phyloP scores from a whole-genome alignment of 2,329 filamentous ascomycete genomes.

The Dothidotthia symphoricarpi region DNA sequence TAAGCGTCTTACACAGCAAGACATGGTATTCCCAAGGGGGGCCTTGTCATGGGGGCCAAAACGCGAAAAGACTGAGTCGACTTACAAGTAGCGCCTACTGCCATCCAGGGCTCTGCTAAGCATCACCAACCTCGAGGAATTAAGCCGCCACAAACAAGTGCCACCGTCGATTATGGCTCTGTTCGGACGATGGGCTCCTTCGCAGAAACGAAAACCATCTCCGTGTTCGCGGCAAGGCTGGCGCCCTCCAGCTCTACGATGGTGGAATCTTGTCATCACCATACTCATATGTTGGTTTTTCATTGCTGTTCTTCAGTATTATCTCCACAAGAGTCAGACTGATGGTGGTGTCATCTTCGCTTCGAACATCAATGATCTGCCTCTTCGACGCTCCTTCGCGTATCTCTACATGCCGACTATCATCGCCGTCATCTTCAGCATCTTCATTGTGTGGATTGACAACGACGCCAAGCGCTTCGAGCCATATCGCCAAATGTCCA shows the following conservation, averaged over 20 bases:
- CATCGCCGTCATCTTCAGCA: slow-evolving; percentile 54
- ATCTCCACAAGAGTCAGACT: slow-evolving; percentile 42
- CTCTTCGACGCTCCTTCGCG: slow-evolving; percentile 45
- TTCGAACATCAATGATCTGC: slow-evolving; percentile 37
- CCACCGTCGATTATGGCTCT: too few relatives aligned
- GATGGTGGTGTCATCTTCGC: slow-evolving; percentile 47
- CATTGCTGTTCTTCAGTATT: slow-evolving; percentile 46
- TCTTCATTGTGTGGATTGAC: slow-evolving; percentile 59
- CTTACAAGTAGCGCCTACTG: too few relatives aligned
- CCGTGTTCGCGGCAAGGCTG: too few relatives aligned
- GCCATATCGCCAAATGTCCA: slow-evolving; percentile 58
- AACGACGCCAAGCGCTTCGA: slow-evolving; percentile 58
- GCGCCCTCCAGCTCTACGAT: slow-evolving; percentile 7
- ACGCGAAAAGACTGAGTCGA: too few relatives aligned
- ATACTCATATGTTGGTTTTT: slow-evolving; percentile 24
- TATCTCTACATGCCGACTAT: slow-evolving; percentile 52
- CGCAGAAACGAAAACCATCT: too few relatives aligned
- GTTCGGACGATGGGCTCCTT: too few relatives aligned
- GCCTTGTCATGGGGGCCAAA: too few relatives aligned
- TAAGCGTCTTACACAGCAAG: too few relatives aligned
- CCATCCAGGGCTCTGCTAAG: too few relatives aligned
- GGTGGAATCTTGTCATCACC: slow-evolving; percentile 6
- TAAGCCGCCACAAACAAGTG: too few relatives aligned
- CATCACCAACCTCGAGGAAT: too few relatives aligned
- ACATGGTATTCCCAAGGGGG: too few relatives aligned